Base-by-base conservation (phyloP, 1,139 yeast genomes). In the Geotrichum fermentans region DNA sequence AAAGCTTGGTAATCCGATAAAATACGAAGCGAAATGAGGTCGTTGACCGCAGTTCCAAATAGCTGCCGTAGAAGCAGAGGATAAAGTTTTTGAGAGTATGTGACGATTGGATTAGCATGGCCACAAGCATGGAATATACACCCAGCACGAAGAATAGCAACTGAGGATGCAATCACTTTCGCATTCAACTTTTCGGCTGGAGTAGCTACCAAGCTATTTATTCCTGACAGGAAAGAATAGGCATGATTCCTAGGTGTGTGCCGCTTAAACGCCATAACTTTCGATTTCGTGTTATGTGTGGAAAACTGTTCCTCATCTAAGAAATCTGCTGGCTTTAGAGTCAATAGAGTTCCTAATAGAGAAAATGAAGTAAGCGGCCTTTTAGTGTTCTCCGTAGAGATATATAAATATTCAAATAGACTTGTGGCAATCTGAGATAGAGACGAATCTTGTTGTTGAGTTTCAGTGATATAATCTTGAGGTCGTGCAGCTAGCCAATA, bases 401-500 rank as follows among this genome's bases (percentile, higher is more conserved):
- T 17, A 37, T 49, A 56, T 24, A 59, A 55, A 49, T 56, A 58
- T 10, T 60, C 63, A 46, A 62, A 62, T 5, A 62, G 50, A 14
- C 50, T 51, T 29, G 53, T 53, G 21, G 56, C 55, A 37, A 51
- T 52, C 8, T 45, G 53, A 2, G 53, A 39, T 6, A 61, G 44
- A 1, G 51, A 40, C 14, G 58, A n/a, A n/a, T n/a, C n/a, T n/a
- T n/a, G n/a, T n/a, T n/a, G n/a, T n/a, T n/a, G n/a, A n/a, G n/a
- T n/a, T n/a, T n/a, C n/a, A n/a, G n/a, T n/a, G n/a, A 55, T 68
- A 47, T 58, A 74, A 56, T 80, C 83, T 13, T 64, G 62, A 0
- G 87, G 80, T 56, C 83, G 70, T n/a, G 82, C 71, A 46, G 75
- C 68, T 17, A 77, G 68, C 78, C 86, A 85, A 52, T 73, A 73